Conservation (phyloP, 495 filamentous ascomycete genomes). For the Massariosphaeria phaeospora region DNA sequence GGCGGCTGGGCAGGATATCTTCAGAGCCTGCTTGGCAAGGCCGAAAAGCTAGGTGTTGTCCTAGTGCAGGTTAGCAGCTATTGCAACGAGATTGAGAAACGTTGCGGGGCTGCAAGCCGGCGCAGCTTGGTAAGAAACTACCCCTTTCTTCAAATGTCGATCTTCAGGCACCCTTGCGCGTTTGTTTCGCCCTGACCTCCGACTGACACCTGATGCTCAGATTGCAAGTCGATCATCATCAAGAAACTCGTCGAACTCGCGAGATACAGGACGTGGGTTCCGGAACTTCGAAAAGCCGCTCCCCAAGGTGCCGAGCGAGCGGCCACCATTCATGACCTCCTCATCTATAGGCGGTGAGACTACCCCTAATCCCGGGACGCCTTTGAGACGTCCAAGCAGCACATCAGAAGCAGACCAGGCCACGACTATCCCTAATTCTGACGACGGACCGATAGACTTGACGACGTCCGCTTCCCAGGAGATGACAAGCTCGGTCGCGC, state of each 20-base stretch:
- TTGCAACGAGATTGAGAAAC: constrained; percentile 40
- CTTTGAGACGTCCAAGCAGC: constrained; percentile 6
- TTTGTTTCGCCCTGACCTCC: constrained; percentile 10
- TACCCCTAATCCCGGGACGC: background rate
- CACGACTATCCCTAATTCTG: constrained; percentile 3
- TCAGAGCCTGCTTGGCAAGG: constrained; percentile 36
- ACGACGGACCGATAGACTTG: background rate
- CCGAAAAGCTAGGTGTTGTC: constrained; percentile 36
- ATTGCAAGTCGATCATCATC: constrained; percentile 34
- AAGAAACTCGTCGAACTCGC: constrained; percentile 27
- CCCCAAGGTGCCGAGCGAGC: constrained; percentile 30
- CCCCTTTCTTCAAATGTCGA: constrained; percentile 1
- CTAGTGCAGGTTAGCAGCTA: constrained; percentile 39
- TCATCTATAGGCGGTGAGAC: constrained; percentile 7
- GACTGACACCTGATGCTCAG: constrained; percentile 17
- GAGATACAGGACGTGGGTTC: constrained; percentile 21
- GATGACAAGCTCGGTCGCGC: background rate
- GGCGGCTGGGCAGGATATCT: constrained; percentile 39
- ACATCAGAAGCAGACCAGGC: background rate
- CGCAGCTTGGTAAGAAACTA: constrained; percentile 34
- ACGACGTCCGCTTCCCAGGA: background rate
- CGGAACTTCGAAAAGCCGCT: constrained; percentile 26
- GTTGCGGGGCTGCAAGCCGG: constrained; percentile 41
- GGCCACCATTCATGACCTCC: constrained; percentile 10
- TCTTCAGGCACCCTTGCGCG: background rate